Evolutionary conservation across 2,329 filamentous ascomycete genomes (phyloP).

Genomic region (Sclerotinia spermophila): DNA sequence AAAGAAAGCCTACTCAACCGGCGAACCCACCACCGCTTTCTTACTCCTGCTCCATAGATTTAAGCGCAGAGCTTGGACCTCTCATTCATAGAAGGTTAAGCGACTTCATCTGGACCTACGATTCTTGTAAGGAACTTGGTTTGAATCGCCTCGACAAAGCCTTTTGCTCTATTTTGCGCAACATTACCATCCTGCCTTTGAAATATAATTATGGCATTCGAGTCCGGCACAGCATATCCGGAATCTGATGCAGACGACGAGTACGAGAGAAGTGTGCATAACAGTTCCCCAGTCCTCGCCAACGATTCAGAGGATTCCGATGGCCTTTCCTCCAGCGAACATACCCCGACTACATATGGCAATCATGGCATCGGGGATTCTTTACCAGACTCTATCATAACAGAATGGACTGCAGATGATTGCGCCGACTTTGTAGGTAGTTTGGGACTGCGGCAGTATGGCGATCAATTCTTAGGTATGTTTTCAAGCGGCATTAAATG

Average conservation of each 20-base stretch:
- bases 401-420: slow-evolving; percentile 80
- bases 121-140: slow-evolving; percentile 20
- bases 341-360: slow-evolving; percentile 76
- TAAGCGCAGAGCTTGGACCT: slow-evolving; percentile 20
- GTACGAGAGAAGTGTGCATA: slow-evolving; percentile 69
- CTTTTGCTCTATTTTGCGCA: slow-evolving; percentile 15
- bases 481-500: slow-evolving; percentile 4
- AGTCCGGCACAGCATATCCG: slow-evolving; percentile 66
- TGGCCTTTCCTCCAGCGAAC: slow-evolving; percentile 60
- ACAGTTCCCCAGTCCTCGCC: slow-evolving; percentile 62
- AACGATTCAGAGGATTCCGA: slow-evolving; percentile 70
- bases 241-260: slow-evolving; percentile 81
- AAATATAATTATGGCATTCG: slow-evolving; percentile 49
- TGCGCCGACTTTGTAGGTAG: slow-evolving; percentile 83
- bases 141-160: slow-evolving; percentile 16
- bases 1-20: not conserved
- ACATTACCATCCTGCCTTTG: slow-evolving; percentile 1
- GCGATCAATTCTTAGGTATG: slow-evolving; percentile 77
- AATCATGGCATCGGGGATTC: slow-evolving; percentile 62
- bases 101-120: slow-evolving; percentile 20
- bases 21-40: not conserved
- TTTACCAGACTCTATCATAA: slow-evolving; percentile 70
- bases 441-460: slow-evolving; percentile 78
- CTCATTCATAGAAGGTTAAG: slow-evolving; percentile 16
- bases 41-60: slow-evolving; percentile 1